These are phyloP conservation scores for Trichoderma afroharzianum DNA, from an alignment of 2,329 filamentous ascomycete species.

Conservation along the genomic window DNA sequence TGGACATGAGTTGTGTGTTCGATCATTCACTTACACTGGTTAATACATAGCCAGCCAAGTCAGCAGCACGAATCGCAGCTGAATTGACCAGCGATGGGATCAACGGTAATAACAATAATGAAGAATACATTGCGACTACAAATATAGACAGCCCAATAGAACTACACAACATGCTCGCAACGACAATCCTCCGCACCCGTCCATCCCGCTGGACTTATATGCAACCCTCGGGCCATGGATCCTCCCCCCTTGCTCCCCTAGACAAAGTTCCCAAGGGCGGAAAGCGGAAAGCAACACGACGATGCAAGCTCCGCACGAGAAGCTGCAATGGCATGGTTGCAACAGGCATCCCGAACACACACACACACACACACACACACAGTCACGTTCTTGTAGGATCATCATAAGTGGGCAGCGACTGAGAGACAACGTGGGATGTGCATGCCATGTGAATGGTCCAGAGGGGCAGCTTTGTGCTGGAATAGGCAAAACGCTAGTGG, in stretches of 20 bases:
- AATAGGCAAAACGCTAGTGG: background rate
- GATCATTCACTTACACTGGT: conserved; percentile 30
- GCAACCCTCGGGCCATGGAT: background rate
- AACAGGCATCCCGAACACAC: background rate
- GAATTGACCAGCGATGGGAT: background rate
- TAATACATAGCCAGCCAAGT: conserved; percentile 34
- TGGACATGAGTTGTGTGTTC: background rate
- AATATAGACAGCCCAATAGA: background rate
- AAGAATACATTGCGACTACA: conserved; percentile 15
- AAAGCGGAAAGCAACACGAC: background rate
- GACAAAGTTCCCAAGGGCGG: background rate
- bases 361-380: background rate
- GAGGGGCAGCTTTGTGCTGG: background rate
- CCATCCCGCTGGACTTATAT: conserved; percentile 1
- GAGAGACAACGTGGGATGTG: conserved; percentile 17
- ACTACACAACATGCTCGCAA: background rate
- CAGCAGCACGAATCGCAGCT: conserved; percentile 13
- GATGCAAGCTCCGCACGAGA: conserved; percentile 5
- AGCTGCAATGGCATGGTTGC: background rate
- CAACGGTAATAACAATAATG: background rate
- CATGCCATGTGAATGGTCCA: conserved; percentile 17
- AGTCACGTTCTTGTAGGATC: conserved; percentile 15
- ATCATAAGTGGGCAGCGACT: conserved; percentile 11
- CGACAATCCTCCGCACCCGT: background rate
- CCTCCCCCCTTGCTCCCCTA: background rate